Base-by-base conservation (phyloP, 2,329 filamentous ascomycete species). In the Lecanicillium sp. region DNA sequence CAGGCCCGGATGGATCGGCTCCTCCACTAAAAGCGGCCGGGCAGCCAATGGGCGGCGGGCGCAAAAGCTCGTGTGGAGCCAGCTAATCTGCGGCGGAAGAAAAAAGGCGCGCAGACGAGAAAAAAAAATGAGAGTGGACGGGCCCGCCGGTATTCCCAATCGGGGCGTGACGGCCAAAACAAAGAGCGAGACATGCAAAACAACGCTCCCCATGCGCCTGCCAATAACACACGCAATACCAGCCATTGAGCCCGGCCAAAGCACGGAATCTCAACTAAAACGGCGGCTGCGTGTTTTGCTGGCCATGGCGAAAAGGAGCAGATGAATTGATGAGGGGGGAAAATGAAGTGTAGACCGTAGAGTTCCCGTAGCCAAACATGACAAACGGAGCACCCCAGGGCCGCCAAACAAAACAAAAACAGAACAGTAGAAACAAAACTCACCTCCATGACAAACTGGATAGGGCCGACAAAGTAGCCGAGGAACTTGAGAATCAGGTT, bases 401-500 rank as follows among this genome's bases (percentile, higher is more conserved):
- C n/a, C n/a, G n/a, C n/a, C n/a, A n/a, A n/a, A n/a, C n/a, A 46
- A 39, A 48, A 45, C 31, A 29, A 30, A 36, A 34, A 18, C 25
- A 20, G 20, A 19, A 37, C 15, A 29, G 18, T 18, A 18, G 28
- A 34, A 29, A 41, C 19, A 34, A 28, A 44, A 39, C 77, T 57
- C 61, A 82, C 83, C 79, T 90, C 85, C 87, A 94, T 94, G 59
- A 94, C 87, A 64, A 90, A 90, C 61, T 94, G 87, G 49, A 94
- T 90, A 17, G 88, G 88, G 49, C 88, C 88, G 40, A 92, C 70
- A 61, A 94, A 94, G 69, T 85, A 92, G 52, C 74, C 72, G 54
- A 79, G 63, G 64, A 94, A 94, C 71, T 94, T 92, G 55, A 92
- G 72, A 44, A 89, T 64, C 42, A 88, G 55, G 56, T 89, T 94